Evolutionary conservation across 345 rosid genomes (phyloP).

Genomic region (Mallotus nudiflorus): DNA sequence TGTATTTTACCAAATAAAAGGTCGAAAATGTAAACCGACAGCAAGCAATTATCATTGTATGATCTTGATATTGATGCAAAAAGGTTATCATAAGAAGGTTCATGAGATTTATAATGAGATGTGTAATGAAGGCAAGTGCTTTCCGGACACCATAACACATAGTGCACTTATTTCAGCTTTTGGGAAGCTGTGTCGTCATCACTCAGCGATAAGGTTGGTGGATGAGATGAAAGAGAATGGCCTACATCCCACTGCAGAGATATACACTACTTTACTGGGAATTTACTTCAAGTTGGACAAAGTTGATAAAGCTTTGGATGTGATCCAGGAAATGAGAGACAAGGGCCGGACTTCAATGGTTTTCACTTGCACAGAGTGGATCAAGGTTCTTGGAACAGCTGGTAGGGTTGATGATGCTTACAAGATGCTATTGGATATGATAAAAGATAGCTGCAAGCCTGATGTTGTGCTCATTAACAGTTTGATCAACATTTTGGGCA

Average conservation of each 20-base stretch:
- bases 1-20: slow-evolving; percentile 71
- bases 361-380: slow-evolving; percentile 79
- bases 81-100: slow-evolving; percentile 72
- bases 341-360: slow-evolving; percentile 67
- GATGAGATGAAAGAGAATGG: slow-evolving; percentile 80
- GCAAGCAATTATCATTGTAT: slow-evolving; percentile 70
- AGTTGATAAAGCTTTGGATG: slow-evolving; percentile 64
- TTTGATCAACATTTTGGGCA: slow-evolving; percentile 75
- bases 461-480: slow-evolving; percentile 83
- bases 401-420: slow-evolving; percentile 80
- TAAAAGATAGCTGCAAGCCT: slow-evolving; percentile 65
- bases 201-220: slow-evolving; percentile 76
- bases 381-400: slow-evolving; percentile 82
- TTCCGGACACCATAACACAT: slow-evolving; percentile 80
- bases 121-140: slow-evolving; percentile 77
- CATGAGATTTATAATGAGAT: slow-evolving; percentile 91
- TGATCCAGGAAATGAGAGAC: slow-evolving; percentile 67
- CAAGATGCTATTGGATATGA: slow-evolving; percentile 59
- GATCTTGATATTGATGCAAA: slow-evolving; percentile 80
- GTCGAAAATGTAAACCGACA: slow-evolving; percentile 71
- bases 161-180: slow-evolving; percentile 65
- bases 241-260: slow-evolving; percentile 65
- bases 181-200: slow-evolving; percentile 59
- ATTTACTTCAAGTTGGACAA: slow-evolving; percentile 62
- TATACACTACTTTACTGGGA: slow-evolving; percentile 64